Conservation (phyloP, 106 monocot genomes). For the Dactylorhiza incarnata region DNA sequence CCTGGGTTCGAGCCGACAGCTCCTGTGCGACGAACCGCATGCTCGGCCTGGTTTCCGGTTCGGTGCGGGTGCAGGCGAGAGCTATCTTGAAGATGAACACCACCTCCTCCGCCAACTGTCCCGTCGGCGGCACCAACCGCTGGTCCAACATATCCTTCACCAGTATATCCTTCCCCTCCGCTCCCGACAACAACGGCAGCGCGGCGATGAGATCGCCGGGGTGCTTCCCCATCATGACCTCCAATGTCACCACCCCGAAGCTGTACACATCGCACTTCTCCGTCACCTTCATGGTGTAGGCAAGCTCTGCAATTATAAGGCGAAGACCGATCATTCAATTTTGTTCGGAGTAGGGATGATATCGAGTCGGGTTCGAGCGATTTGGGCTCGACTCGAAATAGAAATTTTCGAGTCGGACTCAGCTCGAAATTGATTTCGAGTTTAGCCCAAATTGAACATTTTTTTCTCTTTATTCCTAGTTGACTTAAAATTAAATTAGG, state of each 20-base stretch:
- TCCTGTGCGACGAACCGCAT: conserved; percentile 74
- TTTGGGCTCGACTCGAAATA: too few relatives aligned
- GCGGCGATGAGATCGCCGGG: conserved; percentile 52
- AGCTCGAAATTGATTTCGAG: too few relatives aligned
- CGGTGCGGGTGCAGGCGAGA: conserved; percentile 73
- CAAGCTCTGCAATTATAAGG: conserved; percentile 40
- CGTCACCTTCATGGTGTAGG: conserved; percentile 88
- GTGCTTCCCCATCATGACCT: conserved; percentile 59
- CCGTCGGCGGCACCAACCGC: conserved; percentile 47
- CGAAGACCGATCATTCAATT: too few relatives aligned
- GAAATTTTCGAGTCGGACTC: too few relatives aligned
- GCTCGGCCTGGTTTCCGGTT: conserved; percentile 53
- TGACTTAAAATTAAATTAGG: too few relatives aligned
- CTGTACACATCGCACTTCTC: conserved; percentile 86
- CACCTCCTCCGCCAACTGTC: conserved; percentile 62
- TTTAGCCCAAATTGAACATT: too few relatives aligned
- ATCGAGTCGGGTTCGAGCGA: too few relatives aligned
- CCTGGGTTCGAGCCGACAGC: conserved; percentile 37
- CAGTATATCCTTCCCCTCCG: conserved; percentile 71
- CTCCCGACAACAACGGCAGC: conserved; percentile 46
- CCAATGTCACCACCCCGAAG: conserved; percentile 75
- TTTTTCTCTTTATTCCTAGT: too few relatives aligned
- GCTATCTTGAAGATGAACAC: conserved; percentile 65
- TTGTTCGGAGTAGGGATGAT: too few relatives aligned
- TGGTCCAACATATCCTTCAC: conserved; percentile 56